Evolutionary conservation across 1,139 yeast species (phyloP), one percentile per base, ranked within the genome.

Genomic region (Arxiozyma slooffiae): DNA sequence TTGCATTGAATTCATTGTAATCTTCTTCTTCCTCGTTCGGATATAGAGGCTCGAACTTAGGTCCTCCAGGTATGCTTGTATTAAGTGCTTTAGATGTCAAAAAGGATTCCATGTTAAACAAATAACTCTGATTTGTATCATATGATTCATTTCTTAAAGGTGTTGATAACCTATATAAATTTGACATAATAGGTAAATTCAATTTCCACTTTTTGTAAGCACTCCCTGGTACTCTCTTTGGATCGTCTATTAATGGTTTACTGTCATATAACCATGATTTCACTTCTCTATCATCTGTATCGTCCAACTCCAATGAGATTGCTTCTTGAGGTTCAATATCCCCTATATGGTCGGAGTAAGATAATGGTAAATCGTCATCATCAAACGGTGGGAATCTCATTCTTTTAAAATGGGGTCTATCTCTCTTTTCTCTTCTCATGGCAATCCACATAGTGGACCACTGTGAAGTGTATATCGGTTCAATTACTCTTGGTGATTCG

Each of bases 301-400:
- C 78, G 57, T 83, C 82, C 17, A 85, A 67, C 24, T 83, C 85
- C 55, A 85, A 63, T 55, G 75, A 79, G 34, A 90, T 79, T 0
- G 92, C 76, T 38, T 84, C 90, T 7, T 79, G 74, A 0, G 90
- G 85, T 47, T 84, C 92, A 0, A 81, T 68, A 34, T 80, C 84
- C 54, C 86, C 85, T 21, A 89, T 71, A 59, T 86, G 85, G 53
- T 88, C 95, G 23, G 81, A 63, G 83, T 89, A 92, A 54, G 84
- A 81, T 42, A 90, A 67, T 0, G 95, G 95, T 0, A 97, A 96
- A 64, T 90, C 97, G 64, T 94, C 98, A 63, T 94, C 99, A 67
- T 94, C 98, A 70, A 92, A 89, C 0, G 96, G 92, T 1, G 99
- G 99, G 59, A 92, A 85, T 50, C 89, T 76, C 85, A 92, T 82